A percentile compares a stretch with the other conserved stretches of the same genome.
Conservation (phyloP, 1,139 yeast species). For the Debaryomyces sp. region DNA sequence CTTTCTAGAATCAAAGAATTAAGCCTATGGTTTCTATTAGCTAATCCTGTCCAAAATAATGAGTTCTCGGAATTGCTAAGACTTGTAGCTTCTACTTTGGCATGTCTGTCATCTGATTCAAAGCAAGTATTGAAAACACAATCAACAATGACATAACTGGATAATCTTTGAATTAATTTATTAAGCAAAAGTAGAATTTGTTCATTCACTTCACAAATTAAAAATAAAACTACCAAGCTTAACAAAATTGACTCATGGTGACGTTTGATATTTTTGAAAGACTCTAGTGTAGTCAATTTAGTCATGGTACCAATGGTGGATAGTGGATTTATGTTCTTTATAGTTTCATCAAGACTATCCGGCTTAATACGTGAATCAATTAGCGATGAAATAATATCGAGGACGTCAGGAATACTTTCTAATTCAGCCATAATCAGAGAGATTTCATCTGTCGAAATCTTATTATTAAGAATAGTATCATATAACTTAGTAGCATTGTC, state of each 20-base stretch:
- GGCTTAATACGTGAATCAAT: constrained; percentile 28
- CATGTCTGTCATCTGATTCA: constrained; percentile 11
- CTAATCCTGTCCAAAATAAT: constrained; percentile 31
- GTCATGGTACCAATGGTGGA: neutral
- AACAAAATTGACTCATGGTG: constrained; percentile 29
- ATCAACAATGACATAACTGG: constrained; percentile 26
- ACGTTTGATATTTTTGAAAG: constrained; percentile 30
- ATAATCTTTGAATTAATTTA: constrained; percentile 27
- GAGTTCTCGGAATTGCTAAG: constrained; percentile 25
- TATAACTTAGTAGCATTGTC: constrained; percentile 24
- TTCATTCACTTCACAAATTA: constrained; percentile 36
- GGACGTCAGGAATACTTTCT: constrained; percentile 26
- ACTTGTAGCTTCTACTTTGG: constrained; percentile 14
- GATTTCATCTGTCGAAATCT: constrained; percentile 27
- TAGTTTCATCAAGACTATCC: constrained; percentile 5
- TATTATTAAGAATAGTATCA: constrained; percentile 23
- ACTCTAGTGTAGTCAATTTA: constrained; percentile 24
- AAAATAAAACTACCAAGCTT: constrained; percentile 28
- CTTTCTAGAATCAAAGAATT: constrained; percentile 21
- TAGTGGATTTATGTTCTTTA: neutral
- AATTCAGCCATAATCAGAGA: constrained; percentile 23
- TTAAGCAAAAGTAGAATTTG: constrained; percentile 30
- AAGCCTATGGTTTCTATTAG: constrained; percentile 23
- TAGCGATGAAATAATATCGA: constrained; percentile 27
- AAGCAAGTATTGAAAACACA: constrained; percentile 32